phyloP scores from a whole-genome alignment of 192 early-diverging fungal genomes.

The Backusella westeae region DNA sequence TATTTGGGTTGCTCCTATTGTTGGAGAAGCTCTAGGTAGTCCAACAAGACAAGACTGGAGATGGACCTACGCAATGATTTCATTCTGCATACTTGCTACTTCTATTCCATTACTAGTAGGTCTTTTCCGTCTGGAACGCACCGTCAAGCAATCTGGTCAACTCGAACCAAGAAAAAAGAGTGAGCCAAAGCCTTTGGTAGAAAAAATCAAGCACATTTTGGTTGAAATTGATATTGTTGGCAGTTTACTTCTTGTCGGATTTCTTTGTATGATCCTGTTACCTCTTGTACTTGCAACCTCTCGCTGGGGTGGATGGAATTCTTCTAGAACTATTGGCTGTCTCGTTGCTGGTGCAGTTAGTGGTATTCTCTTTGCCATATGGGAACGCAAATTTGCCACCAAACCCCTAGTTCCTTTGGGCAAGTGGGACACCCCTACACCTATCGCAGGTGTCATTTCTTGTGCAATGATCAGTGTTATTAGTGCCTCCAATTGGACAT shows the following conservation, averaged over 20 bases:
- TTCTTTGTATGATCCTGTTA: conserved; percentile 18
- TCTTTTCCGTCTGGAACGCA: conserved; percentile 1
- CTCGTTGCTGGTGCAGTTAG: conserved; percentile 13
- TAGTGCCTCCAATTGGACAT: conserved; percentile 11
- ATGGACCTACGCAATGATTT: conserved; percentile 26
- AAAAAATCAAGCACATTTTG: background rate
- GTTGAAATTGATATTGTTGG: conserved; percentile 12
- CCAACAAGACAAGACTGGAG: conserved; percentile 13
- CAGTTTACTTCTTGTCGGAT: conserved; percentile 15
- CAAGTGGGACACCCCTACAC: conserved; percentile 13
- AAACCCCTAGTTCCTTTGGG: conserved; percentile 8
- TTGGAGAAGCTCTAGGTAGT: conserved; percentile 17
- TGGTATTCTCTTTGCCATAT: conserved; percentile 13
- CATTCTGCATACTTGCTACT: conserved; percentile 10
- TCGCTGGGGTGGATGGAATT: conserved; percentile 19
- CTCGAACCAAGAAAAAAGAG: background rate
- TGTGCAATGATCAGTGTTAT: conserved; percentile 15
- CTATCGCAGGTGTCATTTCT: conserved; percentile 9
- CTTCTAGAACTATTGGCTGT: conserved; percentile 14
- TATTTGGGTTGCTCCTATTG: conserved; percentile 21
- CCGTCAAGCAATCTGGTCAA: background rate
- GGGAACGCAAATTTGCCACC: conserved; percentile 11
- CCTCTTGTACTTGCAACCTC: conserved; percentile 23
- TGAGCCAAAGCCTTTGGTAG: conserved; percentile 2
- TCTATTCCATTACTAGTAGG: conserved; percentile 13